Base-by-base conservation (phyloP, 2,329 filamentous ascomycete species). In the Diplodia corticola region DNA sequence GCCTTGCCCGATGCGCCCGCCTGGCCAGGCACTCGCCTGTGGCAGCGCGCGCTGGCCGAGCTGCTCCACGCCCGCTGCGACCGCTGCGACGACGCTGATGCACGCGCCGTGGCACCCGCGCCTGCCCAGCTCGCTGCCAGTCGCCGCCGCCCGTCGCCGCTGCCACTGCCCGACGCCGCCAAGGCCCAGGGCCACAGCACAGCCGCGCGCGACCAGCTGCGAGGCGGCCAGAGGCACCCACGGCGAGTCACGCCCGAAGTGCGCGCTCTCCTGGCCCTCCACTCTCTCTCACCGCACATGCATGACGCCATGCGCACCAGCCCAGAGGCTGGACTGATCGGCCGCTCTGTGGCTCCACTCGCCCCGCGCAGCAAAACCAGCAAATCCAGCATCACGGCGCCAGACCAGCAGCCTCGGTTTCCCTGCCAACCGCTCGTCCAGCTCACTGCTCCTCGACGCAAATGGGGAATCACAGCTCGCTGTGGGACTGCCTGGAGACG, bases 141-240 rank as follows among this genome's bases (percentile, higher is more conserved):
- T n/a, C n/a, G n/a, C n/a, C n/a, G n/a, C n/a, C n/a, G 48, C n/a
- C 46, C 46, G 24, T 24, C 48, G n/a, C 12, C 49, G 24, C 17
- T 13, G 49, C 49, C 26, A 10, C 48, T 51, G 40, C 15, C 13
- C 9, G 15, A 17, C 13, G n/a, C n/a, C 35, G 54, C 54, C 54
- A 57, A 57, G 54, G 30, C 49, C 13, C 24, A 35, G 33, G 33
- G 30, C 6, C 35, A 20, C 33, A 26, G 51, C 35, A 26, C 57
- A 61, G 57, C 57, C 57, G 57, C 57, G 57, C 57, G 57, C 57
- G 44, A 60, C 40, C 4, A 33, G 54, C 54, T 55, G 54, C 54
- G 55, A 60, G 55, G 55, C 55, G 15, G 24, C 55, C 55, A 60
- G 33, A 59, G 33, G 53, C 53, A 55, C 9, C 53, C 53, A 13